phyloP scores from a whole-genome alignment of 257 asterid genomes.

The Nicotiana knightiana region DNA sequence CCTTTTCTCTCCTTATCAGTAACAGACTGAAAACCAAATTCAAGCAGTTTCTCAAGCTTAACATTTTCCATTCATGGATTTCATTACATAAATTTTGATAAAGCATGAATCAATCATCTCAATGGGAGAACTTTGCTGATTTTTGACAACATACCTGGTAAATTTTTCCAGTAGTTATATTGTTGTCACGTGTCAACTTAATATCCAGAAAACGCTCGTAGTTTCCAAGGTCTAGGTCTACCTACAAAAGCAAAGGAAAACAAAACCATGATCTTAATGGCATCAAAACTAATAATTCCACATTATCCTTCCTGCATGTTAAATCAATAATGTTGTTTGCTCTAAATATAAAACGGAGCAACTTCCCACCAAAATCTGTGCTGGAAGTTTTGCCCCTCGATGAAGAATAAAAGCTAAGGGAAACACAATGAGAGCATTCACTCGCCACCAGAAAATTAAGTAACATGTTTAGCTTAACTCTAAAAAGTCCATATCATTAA shows the following conservation, averaged over 20 bases:
- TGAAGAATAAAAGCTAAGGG: background rate
- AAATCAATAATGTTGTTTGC: background rate
- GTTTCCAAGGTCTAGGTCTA: slow-evolving; percentile 98
- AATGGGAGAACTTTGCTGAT: background rate
- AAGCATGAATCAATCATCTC: background rate
- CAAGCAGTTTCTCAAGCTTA: slow-evolving; percentile 14
- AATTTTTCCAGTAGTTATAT: slow-evolving; percentile 88
- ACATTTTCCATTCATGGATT: background rate
- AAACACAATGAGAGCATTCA: background rate
- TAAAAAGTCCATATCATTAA: background rate
- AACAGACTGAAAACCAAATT: slow-evolving; percentile 39
- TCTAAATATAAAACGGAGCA: background rate
- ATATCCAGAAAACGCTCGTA: slow-evolving; percentile 90
- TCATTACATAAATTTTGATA: background rate
- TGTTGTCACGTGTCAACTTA: slow-evolving; percentile 73
- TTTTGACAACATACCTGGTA: slow-evolving; percentile 58
- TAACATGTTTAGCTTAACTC: background rate
- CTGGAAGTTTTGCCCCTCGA: background rate
- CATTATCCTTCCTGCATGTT: background rate
- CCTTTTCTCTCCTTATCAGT: slow-evolving; percentile 75
- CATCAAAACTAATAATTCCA: background rate
- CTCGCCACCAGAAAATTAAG: background rate
- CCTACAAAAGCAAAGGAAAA: slow-evolving; percentile 40
- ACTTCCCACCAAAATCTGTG: background rate
- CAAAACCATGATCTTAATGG: background rate